phyloP scores from a whole-genome alignment of 176 grass and related monocot species.

The Triticum timopheevii region DNA sequence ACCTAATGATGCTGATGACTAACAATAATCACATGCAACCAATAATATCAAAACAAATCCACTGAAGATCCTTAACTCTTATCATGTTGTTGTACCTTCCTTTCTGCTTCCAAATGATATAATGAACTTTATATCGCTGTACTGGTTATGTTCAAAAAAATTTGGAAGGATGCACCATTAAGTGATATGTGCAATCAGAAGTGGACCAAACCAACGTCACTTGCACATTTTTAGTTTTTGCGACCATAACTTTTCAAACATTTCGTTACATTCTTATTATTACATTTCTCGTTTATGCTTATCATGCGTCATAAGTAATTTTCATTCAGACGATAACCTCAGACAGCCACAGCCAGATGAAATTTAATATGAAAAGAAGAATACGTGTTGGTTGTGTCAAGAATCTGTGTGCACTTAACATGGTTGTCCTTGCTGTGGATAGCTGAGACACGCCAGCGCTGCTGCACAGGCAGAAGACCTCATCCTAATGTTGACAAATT shows the following conservation, averaged over 20 bases:
- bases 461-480: not conserved
- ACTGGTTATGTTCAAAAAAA: not conserved
- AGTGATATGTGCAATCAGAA: too few relatives aligned
- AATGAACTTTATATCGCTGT: not conserved
- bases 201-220: too few relatives aligned
- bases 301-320: too few relatives aligned
- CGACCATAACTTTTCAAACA: too few relatives aligned
- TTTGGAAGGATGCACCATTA: not conserved
- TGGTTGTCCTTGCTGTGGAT: conserved; percentile 20
- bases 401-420: not conserved
- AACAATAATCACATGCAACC: not conserved
- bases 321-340: too few relatives aligned
- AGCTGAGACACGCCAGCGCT: conserved; percentile 15
- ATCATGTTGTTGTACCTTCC: not conserved
- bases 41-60: not conserved
- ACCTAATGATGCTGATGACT: not conserved
- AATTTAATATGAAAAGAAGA: too few relatives aligned
- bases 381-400: too few relatives aligned
- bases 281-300: too few relatives aligned
- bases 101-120: not conserved
- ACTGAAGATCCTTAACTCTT: not conserved
- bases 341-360: too few relatives aligned
- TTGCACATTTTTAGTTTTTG: too few relatives aligned
- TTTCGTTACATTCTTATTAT: too few relatives aligned
- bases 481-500: not conserved